phyloP scores from a whole-genome alignment of 192 early-diverging fungal genomes.

The Pilaira anomala region DNA sequence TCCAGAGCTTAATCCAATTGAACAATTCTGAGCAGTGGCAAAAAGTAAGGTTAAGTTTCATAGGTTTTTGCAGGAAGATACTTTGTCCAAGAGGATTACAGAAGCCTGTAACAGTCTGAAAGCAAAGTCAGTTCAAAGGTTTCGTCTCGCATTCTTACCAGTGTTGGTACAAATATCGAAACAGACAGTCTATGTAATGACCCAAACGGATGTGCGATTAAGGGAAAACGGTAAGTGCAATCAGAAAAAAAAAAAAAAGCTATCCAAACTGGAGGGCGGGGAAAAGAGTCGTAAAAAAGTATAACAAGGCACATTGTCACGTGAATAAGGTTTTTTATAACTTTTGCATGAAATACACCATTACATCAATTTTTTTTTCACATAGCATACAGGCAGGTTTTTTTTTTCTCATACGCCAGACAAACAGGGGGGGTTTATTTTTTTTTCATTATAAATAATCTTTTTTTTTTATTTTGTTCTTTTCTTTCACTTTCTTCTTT shows the following conservation, averaged over 20 bases:
- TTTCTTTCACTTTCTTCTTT: too few species aligned
- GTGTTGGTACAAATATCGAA: conserved; percentile 14
- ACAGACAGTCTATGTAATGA: conserved; percentile 14
- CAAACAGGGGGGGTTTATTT: too few species aligned
- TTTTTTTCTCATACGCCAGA: too few species aligned
- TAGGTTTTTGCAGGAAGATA: conserved; percentile 18
- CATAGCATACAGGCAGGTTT: too few species aligned
- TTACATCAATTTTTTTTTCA: too few species aligned
- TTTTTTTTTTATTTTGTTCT: too few species aligned
- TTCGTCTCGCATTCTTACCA: conserved; percentile 16
- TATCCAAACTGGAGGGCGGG: too few species aligned
- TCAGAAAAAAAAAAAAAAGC: conserved; percentile 12
- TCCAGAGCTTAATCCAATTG: conserved; percentile 3
- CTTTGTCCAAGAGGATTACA: conserved; percentile 17
- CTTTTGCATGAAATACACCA: too few species aligned
- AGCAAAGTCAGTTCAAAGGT: conserved; percentile 16
- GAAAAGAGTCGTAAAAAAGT: too few species aligned
- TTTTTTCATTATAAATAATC: too few species aligned
- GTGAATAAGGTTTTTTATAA: too few species aligned
- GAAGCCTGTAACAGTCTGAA: conserved; percentile 16
- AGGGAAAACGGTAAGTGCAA: conserved; percentile 1
- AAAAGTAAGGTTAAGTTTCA: conserved; percentile 17
- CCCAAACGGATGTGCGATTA: conserved; percentile 13
- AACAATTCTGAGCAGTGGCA: conserved; percentile 20
- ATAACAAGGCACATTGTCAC: too few species aligned